phyloP scores from a whole-genome alignment of 2,329 filamentous ascomycete genomes.

The Exophiala alcalophila region DNA sequence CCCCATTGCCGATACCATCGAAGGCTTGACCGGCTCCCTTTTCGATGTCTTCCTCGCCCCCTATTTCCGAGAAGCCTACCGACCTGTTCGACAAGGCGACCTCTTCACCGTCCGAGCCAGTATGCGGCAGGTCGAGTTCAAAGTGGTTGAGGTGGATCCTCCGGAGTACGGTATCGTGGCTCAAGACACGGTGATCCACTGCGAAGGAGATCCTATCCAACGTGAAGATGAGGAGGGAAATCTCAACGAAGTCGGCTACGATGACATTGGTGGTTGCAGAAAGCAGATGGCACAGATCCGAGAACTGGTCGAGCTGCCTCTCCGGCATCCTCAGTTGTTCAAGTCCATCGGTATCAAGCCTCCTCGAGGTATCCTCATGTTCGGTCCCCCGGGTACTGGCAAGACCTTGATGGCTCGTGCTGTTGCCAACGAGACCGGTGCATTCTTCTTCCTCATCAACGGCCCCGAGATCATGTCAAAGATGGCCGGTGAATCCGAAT shows the following conservation, averaged over 20 bases:
- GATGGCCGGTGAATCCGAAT: slow-evolving; percentile 99
- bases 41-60: slow-evolving; percentile 99
- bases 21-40: slow-evolving; percentile 93
- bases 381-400: slow-evolving; percentile 95
- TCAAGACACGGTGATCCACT: slow-evolving; percentile 98
- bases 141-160: slow-evolving; percentile 97
- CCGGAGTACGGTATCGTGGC: slow-evolving; percentile 98
- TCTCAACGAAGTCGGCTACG: slow-evolving; percentile 97
- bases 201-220: slow-evolving; percentile 94
- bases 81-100: slow-evolving; percentile 94
- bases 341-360: slow-evolving; percentile 99
- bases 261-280: slow-evolving; percentile 97
- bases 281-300: slow-evolving; percentile 99
- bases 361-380: slow-evolving; percentile 93
- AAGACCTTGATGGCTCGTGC: slow-evolving; percentile 99
- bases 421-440: slow-evolving; percentile 97
- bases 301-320: slow-evolving; percentile 94
- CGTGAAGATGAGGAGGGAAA: slow-evolving; percentile 99
- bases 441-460: slow-evolving; percentile 99
- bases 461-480: slow-evolving; percentile 99
- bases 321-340: slow-evolving; percentile 97
- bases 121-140: slow-evolving; percentile 99
- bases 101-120: slow-evolving; percentile 95
- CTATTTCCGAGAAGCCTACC: slow-evolving; percentile 99
- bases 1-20: slow-evolving; percentile 95